Conservation (phyloP, 129 eudicot genomes). For the Kitagawia praeruptora region DNA sequence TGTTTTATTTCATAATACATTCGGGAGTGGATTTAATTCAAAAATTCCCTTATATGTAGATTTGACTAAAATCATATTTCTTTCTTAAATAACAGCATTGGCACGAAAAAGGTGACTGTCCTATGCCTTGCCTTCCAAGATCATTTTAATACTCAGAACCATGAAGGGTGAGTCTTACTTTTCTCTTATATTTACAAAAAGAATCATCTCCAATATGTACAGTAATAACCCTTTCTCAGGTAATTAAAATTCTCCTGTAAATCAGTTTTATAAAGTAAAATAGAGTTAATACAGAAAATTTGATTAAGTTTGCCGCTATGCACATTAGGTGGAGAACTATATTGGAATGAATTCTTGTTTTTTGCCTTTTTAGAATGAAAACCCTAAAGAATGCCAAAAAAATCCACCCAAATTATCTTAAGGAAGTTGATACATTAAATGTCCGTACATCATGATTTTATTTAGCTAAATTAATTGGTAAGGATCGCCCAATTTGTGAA, state of each 20-base stretch:
- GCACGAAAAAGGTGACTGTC: conserved; percentile 10
- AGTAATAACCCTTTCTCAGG: background rate
- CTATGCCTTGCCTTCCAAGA: conserved; percentile 7
- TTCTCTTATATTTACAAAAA: background rate
- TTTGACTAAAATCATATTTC: no score
- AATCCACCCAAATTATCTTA: background rate
- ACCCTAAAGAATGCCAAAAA: background rate
- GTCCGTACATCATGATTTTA: background rate
- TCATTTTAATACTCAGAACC: conserved; percentile 2
- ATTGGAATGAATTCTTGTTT: no score
- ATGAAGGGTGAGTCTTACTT: conserved; percentile 17
- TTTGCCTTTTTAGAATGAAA: background rate
- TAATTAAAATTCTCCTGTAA: background rate
- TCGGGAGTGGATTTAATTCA: no score
- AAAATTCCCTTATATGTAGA: no score
- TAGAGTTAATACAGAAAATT: no score
- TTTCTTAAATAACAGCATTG: conserved; percentile 13
- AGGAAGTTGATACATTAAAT: background rate
- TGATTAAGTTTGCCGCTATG: no score
- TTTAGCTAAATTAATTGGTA: no score
- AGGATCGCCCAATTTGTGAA: no score
- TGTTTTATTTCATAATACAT: no score
- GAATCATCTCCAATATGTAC: no score
- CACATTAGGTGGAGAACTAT: no score
- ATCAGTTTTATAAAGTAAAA: background rate